These are phyloP conservation scores for Solanum rostratum DNA, from an alignment of 257 asterid genomes.

Conservation along the genomic window DNA sequence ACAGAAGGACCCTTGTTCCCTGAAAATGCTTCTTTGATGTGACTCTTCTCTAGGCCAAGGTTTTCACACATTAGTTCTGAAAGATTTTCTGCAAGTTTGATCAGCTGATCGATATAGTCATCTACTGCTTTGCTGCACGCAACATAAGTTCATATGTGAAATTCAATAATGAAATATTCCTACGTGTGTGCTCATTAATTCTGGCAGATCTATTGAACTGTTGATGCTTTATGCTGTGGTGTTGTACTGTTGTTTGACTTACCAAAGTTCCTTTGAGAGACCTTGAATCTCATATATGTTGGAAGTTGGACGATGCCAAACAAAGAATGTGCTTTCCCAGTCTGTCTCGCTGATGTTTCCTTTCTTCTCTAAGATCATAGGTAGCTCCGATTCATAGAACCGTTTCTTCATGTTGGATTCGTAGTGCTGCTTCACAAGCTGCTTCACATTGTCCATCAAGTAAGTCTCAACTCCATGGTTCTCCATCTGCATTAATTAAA, in stretches of 20 bases:
- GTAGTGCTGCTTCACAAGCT: slow-evolving; percentile 46
- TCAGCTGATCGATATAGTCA: slow-evolving; percentile 53
- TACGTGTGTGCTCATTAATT: background rate
- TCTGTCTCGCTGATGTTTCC: slow-evolving; percentile 27
- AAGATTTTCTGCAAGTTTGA: slow-evolving; percentile 56
- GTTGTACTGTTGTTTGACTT: slow-evolving; percentile 19
- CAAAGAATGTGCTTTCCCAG: slow-evolving; percentile 75
- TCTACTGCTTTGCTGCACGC: slow-evolving; percentile 50
- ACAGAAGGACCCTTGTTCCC: slow-evolving; percentile 57
- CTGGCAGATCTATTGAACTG: background rate
- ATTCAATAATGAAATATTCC: background rate
- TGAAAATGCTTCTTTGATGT: slow-evolving; percentile 53
- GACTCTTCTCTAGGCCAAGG: slow-evolving; percentile 45
- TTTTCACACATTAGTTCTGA: slow-evolving; percentile 72
- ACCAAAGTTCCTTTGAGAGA: slow-evolving; percentile 51
- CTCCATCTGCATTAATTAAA: slow-evolving; percentile 51
- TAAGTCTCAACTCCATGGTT: slow-evolving; percentile 57
- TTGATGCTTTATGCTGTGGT: background rate
- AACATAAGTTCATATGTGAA: background rate
- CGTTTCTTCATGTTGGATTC: slow-evolving; percentile 42
- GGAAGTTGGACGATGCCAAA: slow-evolving; percentile 63
- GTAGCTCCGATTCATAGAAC: slow-evolving; percentile 41
- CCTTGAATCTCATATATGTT: slow-evolving; percentile 34
- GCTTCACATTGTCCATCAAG: slow-evolving; percentile 59
- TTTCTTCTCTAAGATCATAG: slow-evolving; percentile 36